These are phyloP conservation scores for Raffaelea albimanens DNA, from an alignment of 2,329 filamentous ascomycete genomes.

Conservation along the genomic window DNA sequence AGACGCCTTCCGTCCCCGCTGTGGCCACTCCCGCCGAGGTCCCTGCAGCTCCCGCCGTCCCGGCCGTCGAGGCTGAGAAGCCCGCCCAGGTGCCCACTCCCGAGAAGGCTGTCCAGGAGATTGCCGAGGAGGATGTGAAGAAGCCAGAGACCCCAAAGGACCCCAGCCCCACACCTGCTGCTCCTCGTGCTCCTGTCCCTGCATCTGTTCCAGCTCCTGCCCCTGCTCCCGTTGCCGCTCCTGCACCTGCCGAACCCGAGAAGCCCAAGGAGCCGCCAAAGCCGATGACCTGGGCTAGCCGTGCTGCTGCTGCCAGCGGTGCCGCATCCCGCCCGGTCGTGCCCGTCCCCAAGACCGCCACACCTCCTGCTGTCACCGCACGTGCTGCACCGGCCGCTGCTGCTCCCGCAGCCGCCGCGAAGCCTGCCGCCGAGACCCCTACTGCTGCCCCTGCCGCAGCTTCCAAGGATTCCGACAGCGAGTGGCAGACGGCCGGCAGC, in stretches of 20 bases:
- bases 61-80: conserved; percentile 14
- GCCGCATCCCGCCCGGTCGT: conserved; percentile 39
- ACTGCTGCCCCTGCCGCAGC: conserved; percentile 17
- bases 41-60: conserved; percentile 15
- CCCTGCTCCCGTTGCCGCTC: conserved; percentile 28
- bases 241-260: conserved; percentile 31
- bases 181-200: conserved; percentile 26
- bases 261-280: conserved; percentile 42
- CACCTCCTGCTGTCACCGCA: conserved; percentile 41
- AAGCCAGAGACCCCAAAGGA: conserved; percentile 60
- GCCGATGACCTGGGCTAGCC: conserved; percentile 69
- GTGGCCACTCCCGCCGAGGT: conserved; percentile 22
- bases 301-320: conserved; percentile 48
- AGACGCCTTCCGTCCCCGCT: conserved; percentile 31
- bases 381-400: conserved; percentile 38
- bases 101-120: conserved; percentile 41
- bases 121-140: conserved; percentile 45
- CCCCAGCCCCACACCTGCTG: conserved; percentile 43
- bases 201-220: conserved; percentile 6
- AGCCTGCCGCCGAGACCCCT: conserved; percentile 17
- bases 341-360: conserved; percentile 47
- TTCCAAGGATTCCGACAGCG: conserved; percentile 47
- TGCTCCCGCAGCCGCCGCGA: conserved; percentile 37
- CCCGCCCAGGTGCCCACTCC: conserved; percentile 26
- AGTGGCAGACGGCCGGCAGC: conserved; percentile 83